phyloP scores from a whole-genome alignment of 1,284 basidiomycete genomes.

The Melampsora larici-populina region DNA sequence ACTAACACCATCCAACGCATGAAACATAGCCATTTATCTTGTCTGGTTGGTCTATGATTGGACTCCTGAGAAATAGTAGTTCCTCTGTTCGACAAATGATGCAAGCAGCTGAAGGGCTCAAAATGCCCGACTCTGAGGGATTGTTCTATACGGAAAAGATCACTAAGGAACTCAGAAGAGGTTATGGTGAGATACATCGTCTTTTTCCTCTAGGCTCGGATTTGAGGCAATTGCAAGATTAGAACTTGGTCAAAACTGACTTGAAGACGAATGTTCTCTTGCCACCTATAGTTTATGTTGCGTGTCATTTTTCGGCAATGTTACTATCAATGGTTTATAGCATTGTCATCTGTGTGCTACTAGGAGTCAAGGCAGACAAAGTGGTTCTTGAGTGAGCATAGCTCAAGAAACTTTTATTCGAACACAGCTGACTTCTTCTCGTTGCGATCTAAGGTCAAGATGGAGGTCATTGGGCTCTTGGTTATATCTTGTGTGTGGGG shows the following conservation, averaged over 20 bases:
- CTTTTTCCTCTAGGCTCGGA: too few relatives aligned
- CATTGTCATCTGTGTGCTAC: background rate
- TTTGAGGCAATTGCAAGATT: too few relatives aligned
- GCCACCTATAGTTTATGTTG: background rate
- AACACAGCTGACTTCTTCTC: background rate
- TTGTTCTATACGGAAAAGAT: background rate
- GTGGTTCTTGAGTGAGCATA: background rate
- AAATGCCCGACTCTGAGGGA: too few relatives aligned
- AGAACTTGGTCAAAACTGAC: background rate
- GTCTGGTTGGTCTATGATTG: background rate
- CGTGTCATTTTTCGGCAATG: slow-evolving; percentile 1
- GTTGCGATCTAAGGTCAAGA: background rate
- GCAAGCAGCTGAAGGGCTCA: too few relatives aligned
- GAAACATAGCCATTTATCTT: background rate
- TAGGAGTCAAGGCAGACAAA: background rate
- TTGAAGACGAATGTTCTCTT: background rate
- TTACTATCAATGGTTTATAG: background rate
- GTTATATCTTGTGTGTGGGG: background rate
- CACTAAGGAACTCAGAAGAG: background rate
- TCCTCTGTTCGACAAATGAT: background rate
- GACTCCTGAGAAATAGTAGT: background rate
- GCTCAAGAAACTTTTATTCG: background rate
- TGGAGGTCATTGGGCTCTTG: background rate
- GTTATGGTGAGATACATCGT: background rate
- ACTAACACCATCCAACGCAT: too few relatives aligned